Evolutionary conservation across 2,329 filamentous ascomycete genomes (phyloP).

Genomic region (Plenodomus lindquistii): DNA sequence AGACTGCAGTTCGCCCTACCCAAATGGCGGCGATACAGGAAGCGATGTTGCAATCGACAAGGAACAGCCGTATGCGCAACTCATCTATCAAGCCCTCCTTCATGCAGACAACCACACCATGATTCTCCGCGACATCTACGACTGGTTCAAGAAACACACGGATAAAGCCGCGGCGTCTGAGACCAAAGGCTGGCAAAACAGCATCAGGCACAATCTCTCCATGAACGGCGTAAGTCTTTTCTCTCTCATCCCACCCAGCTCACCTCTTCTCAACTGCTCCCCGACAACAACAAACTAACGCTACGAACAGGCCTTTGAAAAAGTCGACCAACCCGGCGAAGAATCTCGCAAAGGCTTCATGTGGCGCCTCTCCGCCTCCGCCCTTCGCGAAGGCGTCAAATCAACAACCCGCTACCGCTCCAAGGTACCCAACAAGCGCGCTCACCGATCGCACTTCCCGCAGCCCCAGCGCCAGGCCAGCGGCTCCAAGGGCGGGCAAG

Average conservation of each 20-base stretch:
- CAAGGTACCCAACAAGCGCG: constrained; percentile 52
- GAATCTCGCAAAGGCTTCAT: constrained; percentile 69
- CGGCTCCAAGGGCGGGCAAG: constrained; percentile 52
- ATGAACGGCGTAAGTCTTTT: constrained; percentile 79
- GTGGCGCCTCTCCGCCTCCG: constrained; percentile 77
- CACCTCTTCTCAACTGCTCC: background rate
- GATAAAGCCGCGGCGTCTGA: constrained; percentile 67
- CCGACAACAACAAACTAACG: background rate
- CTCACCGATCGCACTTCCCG: constrained; percentile 28
- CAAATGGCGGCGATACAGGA: constrained; percentile 8
- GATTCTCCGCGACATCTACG: constrained; percentile 83
- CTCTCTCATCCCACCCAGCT: constrained; percentile 6
- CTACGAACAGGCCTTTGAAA: constrained; percentile 57
- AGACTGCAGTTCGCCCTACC: constrained; percentile 12
- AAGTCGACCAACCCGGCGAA: constrained; percentile 52
- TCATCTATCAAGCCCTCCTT: constrained; percentile 78
- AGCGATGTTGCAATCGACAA: constrained; percentile 36
- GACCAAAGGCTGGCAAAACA: constrained; percentile 83
- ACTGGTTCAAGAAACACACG: constrained; percentile 85
- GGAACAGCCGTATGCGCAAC: constrained; percentile 75
- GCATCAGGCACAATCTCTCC: constrained; percentile 90
- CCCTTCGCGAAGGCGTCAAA: constrained; percentile 72
- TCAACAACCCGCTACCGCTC: constrained; percentile 71
- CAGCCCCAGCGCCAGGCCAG: constrained; percentile 49
- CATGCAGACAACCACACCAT: constrained; percentile 69